A percentile compares a stretch with the other conserved stretches of the same genome.
These are phyloP conservation scores for Plasmodium ovale DNA, from an alignment of 169 alveolate species.

Conservation along the genomic window DNA sequence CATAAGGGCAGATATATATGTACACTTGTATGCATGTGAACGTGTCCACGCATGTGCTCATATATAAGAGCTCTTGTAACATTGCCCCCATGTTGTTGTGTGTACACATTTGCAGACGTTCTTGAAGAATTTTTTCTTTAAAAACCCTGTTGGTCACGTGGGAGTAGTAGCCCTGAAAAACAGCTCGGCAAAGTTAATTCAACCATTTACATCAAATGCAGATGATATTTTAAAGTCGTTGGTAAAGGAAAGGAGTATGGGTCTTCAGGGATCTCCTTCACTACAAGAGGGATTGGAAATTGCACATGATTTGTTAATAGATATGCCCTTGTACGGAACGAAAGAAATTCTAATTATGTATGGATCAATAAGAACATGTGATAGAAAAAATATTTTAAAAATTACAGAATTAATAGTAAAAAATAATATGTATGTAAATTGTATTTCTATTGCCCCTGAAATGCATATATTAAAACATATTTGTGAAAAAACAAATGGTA, in stretches of 20 bases:
- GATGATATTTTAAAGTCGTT: conserved; percentile 78
- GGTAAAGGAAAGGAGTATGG: conserved; percentile 72
- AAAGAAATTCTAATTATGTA: conserved; percentile 82
- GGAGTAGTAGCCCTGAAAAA: conserved; percentile 83
- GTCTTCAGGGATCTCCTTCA: conserved; percentile 84
- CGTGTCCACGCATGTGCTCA: too few species aligned
- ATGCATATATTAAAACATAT: conserved; percentile 70
- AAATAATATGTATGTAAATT: conserved; percentile 67
- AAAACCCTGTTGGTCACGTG: conserved; percentile 85
- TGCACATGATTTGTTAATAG: conserved; percentile 77
- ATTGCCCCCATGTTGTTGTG: neutral
- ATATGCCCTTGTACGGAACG: conserved; percentile 84
- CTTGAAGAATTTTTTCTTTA: conserved; percentile 77
- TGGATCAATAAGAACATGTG: conserved; percentile 86
- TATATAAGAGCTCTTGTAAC: neutral
- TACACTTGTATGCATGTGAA: neutral
- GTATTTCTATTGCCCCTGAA: conserved; percentile 76
- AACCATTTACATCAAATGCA: conserved; percentile 81
- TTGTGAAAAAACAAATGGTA: conserved; percentile 72
- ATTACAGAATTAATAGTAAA: conserved; percentile 35
- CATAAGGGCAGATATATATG: neutral
- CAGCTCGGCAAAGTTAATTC: conserved; percentile 79
- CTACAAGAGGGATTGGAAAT: conserved; percentile 86
- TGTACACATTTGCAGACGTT: conserved; percentile 55
- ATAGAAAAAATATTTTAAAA: conserved; percentile 67